Evolutionary conservation across 2,329 filamentous ascomycete species (phyloP), one percentile per base, ranked within the genome.

Genomic region (Colletotrichum tropicale): DNA sequence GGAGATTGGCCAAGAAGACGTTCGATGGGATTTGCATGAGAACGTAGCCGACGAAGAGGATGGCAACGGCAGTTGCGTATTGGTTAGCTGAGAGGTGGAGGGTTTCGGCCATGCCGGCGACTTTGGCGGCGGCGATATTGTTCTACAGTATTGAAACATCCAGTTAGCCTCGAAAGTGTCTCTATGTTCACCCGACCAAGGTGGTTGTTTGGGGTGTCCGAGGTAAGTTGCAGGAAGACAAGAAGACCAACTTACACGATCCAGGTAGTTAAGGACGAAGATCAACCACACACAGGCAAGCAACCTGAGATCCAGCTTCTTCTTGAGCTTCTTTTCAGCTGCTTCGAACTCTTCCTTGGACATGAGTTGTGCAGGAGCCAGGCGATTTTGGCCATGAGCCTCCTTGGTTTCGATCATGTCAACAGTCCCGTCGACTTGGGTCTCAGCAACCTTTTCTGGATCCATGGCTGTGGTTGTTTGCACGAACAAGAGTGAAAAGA

Each of bases 1-100:
- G 78, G 9, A 81, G 77, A 18, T 81, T 80, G 62, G 81, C 83
- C 7, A 83, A 74, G 15, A 83, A 60, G 28, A 82, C 77, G 26
- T 83, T 83, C 1, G 80, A 81, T 2, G 82, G 82, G 1, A 82
- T 76, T 32, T 81, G 81, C 78, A 80, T 81, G n/a, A 83, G 71
- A 16, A 83, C 80, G 28, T 82, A 83, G 24, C 55, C 55, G 26
- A 58, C 55, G 16, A 58, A 58, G 16, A 58, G 55, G 16, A 58
- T 58, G 1, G 55, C 24, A 28, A 58, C 55, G 21, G 55, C 55
- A 16, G 55, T 58, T 24, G 55, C 55, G 10, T 58, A 28, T 58
- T 58, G 24, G 15, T 58, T 58, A 15, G 55, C 55, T 24, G 55
- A 58, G 15, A 58, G 24, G 55, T 58, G 55, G 4, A 58, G 55